phyloP scores from a whole-genome alignment of 768 basidiomycete species.

The Xanthoconium purpureum region DNA sequence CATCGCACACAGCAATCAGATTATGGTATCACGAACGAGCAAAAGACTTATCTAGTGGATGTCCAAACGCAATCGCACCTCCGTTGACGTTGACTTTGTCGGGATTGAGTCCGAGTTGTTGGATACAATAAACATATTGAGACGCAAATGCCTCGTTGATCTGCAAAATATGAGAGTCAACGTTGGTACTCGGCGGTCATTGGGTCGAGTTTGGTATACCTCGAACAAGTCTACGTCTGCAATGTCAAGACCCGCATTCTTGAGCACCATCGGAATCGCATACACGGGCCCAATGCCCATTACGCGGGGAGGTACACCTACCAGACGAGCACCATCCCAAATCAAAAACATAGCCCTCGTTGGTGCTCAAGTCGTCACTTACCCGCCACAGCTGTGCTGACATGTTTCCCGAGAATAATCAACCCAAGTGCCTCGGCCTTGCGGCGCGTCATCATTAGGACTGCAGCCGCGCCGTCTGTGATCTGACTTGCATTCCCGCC shows the following conservation, averaged over 20 bases:
- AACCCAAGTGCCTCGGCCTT: constrained; percentile 78
- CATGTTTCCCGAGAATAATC: constrained; percentile 71
- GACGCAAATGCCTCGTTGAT: constrained; percentile 93
- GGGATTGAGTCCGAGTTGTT: constrained; percentile 57
- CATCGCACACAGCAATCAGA: constrained; percentile 14
- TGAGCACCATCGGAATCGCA: constrained; percentile 79
- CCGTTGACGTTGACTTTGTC: constrained; percentile 84
- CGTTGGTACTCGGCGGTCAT: not conserved
- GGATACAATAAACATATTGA: constrained; percentile 72
- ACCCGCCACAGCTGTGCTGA: constrained; percentile 71
- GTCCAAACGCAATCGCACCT: constrained; percentile 85
- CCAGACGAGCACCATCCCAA: not conserved
- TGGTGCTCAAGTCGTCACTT: constrained; percentile 7
- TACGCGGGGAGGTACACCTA: constrained; percentile 72
- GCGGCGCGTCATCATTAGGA: constrained; percentile 74
- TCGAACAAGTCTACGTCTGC: constrained; percentile 80
- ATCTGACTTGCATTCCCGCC: constrained; percentile 87
- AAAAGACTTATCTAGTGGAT: constrained; percentile 68
- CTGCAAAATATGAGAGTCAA: constrained; percentile 33
- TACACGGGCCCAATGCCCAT: constrained; percentile 86
- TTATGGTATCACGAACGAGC: not conserved
- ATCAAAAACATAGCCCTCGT: not conserved
- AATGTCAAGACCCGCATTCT: constrained; percentile 59
- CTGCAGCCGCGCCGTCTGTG: constrained; percentile 80
- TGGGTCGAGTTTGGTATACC: constrained; percentile 34